Percentiles rank a stretch among this genome's conserved stretches.
Evolutionary conservation across 2,329 filamentous ascomycete species (phyloP).

Genomic region (Hymenoscyphus fructigenus): DNA sequence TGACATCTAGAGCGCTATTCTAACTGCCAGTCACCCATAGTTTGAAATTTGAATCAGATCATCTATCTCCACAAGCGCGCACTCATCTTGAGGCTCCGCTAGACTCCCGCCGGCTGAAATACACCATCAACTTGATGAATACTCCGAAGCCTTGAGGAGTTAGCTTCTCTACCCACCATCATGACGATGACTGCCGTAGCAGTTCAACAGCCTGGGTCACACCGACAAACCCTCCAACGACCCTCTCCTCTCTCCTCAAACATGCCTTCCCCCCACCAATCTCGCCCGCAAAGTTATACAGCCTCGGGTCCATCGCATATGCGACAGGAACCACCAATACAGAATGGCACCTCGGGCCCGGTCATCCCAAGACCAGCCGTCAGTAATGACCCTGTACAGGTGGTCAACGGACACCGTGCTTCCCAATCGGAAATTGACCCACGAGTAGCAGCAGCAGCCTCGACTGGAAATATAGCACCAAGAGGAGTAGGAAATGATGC

Average conservation of each 20-base stretch:
- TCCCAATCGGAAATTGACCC: conserved; percentile 16
- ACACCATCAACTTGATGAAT: conserved; percentile 23
- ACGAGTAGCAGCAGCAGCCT: conserved; percentile 9
- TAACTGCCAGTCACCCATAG: neutral
- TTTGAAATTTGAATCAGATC: neutral
- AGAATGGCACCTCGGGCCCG: conserved; percentile 26
- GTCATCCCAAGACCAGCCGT: conserved; percentile 27
- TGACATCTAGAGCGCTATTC: neutral
- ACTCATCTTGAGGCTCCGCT: neutral
- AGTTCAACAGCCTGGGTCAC: conserved; percentile 32
- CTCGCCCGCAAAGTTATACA: conserved; percentile 32
- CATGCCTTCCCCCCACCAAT: conserved; percentile 28
- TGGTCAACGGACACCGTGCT: conserved; percentile 21
- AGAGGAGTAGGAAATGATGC: conserved; percentile 3
- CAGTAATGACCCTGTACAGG: conserved; percentile 30
- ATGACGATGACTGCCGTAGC: conserved; percentile 38
- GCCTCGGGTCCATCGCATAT: conserved; percentile 20
- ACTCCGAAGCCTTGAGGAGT: conserved; percentile 25
- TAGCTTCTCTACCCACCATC: conserved; percentile 18
- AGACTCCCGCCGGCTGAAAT: neutral
- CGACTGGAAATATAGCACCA: conserved; percentile 5
- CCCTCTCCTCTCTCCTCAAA: conserved; percentile 33
- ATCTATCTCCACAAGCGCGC: neutral
- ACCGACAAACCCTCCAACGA: conserved; percentile 32
- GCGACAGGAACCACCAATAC: conserved; percentile 24